Evolutionary conservation across 176 grass and related monocot species (phyloP).

Genomic region (Oryza rufipogon): DNA sequence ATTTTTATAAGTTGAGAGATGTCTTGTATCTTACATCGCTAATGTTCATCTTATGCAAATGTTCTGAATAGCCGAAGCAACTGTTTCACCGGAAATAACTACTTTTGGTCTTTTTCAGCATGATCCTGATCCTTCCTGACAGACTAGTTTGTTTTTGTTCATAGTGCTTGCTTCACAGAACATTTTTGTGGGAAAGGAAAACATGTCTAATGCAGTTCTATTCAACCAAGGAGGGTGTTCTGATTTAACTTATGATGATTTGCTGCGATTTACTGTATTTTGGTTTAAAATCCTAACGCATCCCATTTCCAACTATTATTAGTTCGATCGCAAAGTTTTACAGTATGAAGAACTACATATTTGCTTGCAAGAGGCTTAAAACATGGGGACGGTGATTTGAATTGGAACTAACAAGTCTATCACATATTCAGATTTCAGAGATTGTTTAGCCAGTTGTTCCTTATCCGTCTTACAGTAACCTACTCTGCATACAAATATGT

Average conservation of each 20-base stretch:
- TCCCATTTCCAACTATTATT: neutral
- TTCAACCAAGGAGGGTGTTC: no score
- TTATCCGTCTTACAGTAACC: conserved; percentile 7
- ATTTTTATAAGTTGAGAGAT: no score
- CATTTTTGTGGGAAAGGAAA: no score
- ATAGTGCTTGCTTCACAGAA: no score
- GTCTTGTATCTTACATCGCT: no score
- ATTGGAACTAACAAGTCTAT: conserved; percentile 40
- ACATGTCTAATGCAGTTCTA: no score
- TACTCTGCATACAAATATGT: neutral
- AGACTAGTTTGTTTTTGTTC: no score
- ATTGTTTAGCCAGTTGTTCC: neutral
- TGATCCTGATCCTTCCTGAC: no score
- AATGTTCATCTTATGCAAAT: no score
- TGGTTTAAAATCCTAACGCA: conserved; percentile 23
- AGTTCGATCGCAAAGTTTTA: no score
- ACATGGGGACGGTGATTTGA: conserved; percentile 56
- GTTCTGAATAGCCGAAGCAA: no score
- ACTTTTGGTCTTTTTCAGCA: no score
- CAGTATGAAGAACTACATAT: neutral
- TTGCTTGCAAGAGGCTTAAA: conserved; percentile 63
- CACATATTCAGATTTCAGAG: neutral
- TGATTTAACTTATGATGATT: neutral
- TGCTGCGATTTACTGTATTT: neutral
- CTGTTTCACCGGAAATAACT: conserved; percentile 49